A percentile compares a stretch with the other conserved stretches of the same genome.
Conservation (phyloP, 1,284 basidiomycete genomes). For the Microbotryomycetes sp. region DNA sequence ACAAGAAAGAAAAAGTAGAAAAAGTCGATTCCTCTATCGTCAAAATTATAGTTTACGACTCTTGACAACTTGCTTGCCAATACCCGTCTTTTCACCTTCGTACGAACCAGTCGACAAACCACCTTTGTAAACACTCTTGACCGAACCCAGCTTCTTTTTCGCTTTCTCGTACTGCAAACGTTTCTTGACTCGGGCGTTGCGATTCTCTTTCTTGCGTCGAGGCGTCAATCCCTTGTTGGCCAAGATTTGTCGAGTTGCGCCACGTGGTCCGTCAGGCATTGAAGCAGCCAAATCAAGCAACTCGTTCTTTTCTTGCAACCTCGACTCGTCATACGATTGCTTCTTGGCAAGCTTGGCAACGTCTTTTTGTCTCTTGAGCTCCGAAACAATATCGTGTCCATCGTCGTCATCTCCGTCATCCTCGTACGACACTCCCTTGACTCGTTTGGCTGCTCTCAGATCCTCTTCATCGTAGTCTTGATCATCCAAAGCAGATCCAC, state of each 20-base stretch:
- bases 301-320: slow-evolving; percentile 49
- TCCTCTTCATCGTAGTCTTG: slow-evolving; percentile 47
- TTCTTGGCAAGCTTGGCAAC: slow-evolving; percentile 70
- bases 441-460: slow-evolving; percentile 45
- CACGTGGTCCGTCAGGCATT: slow-evolving; percentile 59
- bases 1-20: not conserved
- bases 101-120: slow-evolving; percentile 51
- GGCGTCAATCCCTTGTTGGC: slow-evolving; percentile 90
- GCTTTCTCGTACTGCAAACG: slow-evolving; percentile 84
- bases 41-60: slow-evolving; percentile 59
- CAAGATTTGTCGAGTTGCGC: slow-evolving; percentile 78
- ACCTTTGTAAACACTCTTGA: slow-evolving; percentile 82
- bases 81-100: slow-evolving; percentile 58
- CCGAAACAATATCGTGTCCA: slow-evolving; percentile 55
- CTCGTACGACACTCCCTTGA: slow-evolving; percentile 36
- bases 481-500: slow-evolving; percentile 42
- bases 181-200: slow-evolving; percentile 95
- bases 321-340: slow-evolving; percentile 63
- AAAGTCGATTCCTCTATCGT: not conserved
- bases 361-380: slow-evolving; percentile 59
- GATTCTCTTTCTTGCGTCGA: slow-evolving; percentile 66
- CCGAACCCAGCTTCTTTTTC: slow-evolving; percentile 78
- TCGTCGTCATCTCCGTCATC: slow-evolving; percentile 42
- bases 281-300: slow-evolving; percentile 11
- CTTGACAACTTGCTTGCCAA: slow-evolving; percentile 71